phyloP scores from a whole-genome alignment of 306 rosid species.

The Hippophae rhamnoides region DNA sequence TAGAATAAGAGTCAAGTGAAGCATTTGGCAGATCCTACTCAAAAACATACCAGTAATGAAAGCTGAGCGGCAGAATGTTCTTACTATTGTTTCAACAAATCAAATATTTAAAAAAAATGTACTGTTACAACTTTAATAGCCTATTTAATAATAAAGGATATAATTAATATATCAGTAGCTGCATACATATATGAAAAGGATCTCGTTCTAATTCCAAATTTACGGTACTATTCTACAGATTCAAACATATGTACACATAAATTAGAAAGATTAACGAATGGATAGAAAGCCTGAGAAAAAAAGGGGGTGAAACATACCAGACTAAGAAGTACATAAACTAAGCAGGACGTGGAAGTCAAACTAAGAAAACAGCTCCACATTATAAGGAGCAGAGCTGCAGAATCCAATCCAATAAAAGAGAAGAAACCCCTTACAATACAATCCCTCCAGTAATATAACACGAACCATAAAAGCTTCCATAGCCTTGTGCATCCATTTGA shows the following conservation, averaged over 20 bases:
- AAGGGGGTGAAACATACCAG: constrained; percentile 45
- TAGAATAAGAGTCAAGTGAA: too few species aligned
- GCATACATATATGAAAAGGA: too few species aligned
- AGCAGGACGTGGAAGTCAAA: constrained; percentile 82
- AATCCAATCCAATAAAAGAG: constrained; percentile 56
- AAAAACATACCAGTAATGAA: too few species aligned
- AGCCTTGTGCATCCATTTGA: constrained; percentile 52
- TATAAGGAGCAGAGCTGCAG: constrained; percentile 77
- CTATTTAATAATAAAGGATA: too few species aligned
- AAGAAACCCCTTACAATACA: constrained; percentile 64
- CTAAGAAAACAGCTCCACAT: constrained; percentile 96
- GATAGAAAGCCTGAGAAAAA: background rate
- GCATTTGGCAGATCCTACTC: too few species aligned
- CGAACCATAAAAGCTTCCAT: constrained; percentile 37
- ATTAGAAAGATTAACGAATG: background rate
- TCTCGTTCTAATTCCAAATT: too few species aligned
- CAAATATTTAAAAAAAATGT: too few species aligned
- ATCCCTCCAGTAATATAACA: constrained; percentile 59
- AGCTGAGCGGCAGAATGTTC: too few species aligned
- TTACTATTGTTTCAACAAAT: too few species aligned
- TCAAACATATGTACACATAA: background rate
- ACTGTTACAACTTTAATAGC: too few species aligned
- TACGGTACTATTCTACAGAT: too few species aligned
- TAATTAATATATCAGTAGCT: too few species aligned
- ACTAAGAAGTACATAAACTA: constrained; percentile 76